A percentile compares a stretch with the other conserved stretches of the same genome.
Evolutionary conservation across 2,329 filamentous ascomycete genomes (phyloP).

Genomic region (Rhinocladiella similis): DNA sequence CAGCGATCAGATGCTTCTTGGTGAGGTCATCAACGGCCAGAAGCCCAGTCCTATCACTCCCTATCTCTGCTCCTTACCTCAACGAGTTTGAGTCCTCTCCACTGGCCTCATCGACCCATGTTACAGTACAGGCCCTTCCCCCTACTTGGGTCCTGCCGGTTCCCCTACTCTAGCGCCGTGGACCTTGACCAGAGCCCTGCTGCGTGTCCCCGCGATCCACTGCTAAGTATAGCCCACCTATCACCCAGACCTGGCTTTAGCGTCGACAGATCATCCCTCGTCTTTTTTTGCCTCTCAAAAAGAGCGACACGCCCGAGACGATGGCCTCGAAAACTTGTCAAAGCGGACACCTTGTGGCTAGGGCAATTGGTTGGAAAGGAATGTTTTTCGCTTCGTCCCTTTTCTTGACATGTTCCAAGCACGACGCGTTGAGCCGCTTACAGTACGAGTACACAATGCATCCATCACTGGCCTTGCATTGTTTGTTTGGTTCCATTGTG

Average conservation of each 20-base stretch:
- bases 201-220: constrained; percentile 4
- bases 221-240: constrained; percentile 12
- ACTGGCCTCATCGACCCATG: constrained; percentile 2
- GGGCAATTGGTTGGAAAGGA: constrained; percentile 3
- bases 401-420: background rate
- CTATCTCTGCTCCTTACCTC: constrained; percentile 4
- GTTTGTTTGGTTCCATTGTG: background rate
- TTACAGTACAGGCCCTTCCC: constrained; percentile 1
- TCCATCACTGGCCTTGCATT: background rate
- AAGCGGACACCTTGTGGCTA: background rate
- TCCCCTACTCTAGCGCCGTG: constrained; percentile 6
- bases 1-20: constrained; percentile 4
- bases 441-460: too few relatives aligned
- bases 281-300: background rate
- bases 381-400: background rate
- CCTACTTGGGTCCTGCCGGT: constrained; percentile 2
- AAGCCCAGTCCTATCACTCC: constrained; percentile 11
- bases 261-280: background rate
- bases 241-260: constrained; percentile 3
- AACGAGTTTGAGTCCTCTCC: constrained; percentile 2
- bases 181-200: background rate
- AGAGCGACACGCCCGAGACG: constrained; percentile 12
- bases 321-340: background rate
- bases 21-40: constrained; percentile 14
- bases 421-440: background rate